These are phyloP conservation scores for Rhizopogon vulgaris DNA, from an alignment of 768 basidiomycete genomes.

Conservation along the genomic window DNA sequence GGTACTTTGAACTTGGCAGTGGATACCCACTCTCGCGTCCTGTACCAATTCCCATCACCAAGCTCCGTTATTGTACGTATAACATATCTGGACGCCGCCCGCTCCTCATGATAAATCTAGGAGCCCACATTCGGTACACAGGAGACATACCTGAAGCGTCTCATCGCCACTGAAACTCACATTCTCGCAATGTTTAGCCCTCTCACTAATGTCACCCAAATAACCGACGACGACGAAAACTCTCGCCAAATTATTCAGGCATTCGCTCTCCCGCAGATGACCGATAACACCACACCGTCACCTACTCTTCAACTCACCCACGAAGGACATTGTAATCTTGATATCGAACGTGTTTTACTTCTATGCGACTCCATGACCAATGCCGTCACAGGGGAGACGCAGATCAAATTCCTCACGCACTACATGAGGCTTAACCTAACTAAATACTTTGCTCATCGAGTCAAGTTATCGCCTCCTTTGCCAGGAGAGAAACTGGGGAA, in stretches of 20 bases:
- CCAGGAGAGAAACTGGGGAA: neutral
- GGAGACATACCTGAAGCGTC: neutral
- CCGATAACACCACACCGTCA: neutral
- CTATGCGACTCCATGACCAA: neutral
- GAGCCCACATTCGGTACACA: neutral
- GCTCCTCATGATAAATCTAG: neutral
- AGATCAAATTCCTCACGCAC: neutral
- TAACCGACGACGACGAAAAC: neutral
- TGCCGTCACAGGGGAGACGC: neutral
- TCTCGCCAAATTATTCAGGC: neutral
- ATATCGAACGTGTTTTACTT: neutral
- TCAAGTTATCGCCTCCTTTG: neutral
- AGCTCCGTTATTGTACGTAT: neutral
- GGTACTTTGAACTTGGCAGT: neutral
- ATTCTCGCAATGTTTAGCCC: neutral
- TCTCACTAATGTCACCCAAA: neutral
- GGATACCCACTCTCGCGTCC: neutral
- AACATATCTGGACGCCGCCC: too few relatives aligned
- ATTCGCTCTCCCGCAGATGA: neutral
- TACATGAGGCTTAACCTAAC: neutral
- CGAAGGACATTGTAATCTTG: neutral
- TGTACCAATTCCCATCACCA: neutral
- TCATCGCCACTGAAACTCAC: neutral
- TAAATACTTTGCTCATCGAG: constrained; percentile 1
- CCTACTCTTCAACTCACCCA: neutral